These are phyloP conservation scores for Sphenostylis stenocarpa DNA, from an alignment of 306 rosid genomes.

Conservation along the genomic window DNA sequence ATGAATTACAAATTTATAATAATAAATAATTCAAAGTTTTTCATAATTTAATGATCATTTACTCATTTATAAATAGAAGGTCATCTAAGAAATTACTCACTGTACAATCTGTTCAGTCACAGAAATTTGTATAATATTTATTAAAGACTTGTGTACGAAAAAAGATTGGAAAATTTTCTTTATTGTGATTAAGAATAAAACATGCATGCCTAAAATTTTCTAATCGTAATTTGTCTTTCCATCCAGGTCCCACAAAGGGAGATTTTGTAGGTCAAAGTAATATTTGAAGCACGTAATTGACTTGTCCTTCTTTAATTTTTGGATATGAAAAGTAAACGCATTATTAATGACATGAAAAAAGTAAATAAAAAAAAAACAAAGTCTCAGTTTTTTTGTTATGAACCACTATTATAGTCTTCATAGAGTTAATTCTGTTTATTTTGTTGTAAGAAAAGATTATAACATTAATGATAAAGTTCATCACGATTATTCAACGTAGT, in stretches of 20 bases:
- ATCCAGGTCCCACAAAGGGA: background rate
- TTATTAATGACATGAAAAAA: background rate
- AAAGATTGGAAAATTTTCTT: background rate
- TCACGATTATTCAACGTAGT: too few relatives aligned
- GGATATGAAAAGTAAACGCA: background rate
- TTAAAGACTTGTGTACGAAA: background rate
- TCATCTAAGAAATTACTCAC: too few relatives aligned
- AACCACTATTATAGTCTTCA: too few relatives aligned
- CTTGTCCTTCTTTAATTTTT: background rate
- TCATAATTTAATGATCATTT: background rate
- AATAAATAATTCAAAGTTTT: background rate
- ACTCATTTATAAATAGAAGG: background rate
- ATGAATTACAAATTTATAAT: background rate
- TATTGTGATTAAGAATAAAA: background rate
- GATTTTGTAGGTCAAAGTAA: background rate
- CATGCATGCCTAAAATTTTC: background rate
- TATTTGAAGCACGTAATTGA: background rate
- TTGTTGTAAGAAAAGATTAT: too few relatives aligned
- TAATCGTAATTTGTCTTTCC: background rate
- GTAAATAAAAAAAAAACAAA: too few relatives aligned
- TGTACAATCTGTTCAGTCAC: too few relatives aligned
- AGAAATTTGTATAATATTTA: too few relatives aligned
- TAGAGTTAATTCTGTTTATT: too few relatives aligned
- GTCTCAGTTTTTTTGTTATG: too few relatives aligned
- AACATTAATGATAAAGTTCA: too few relatives aligned